phyloP scores from a whole-genome alignment of 345 rosid species.

The Cardiospermum halicacabum region DNA sequence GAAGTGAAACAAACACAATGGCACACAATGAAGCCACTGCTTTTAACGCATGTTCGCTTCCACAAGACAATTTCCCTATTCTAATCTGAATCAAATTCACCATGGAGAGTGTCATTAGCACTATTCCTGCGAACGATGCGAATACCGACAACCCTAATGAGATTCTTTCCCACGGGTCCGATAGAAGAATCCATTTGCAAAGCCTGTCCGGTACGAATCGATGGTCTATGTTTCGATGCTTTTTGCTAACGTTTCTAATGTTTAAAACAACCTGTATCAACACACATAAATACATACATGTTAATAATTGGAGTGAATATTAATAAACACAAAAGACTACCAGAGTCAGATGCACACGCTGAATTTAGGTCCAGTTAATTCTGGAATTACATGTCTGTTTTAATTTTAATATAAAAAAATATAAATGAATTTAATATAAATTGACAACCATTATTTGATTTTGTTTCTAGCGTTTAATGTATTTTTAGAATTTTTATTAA shows the following conservation, averaged over 20 bases:
- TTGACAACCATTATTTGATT: no score
- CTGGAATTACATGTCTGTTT: no score
- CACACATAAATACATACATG: no score
- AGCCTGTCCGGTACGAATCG: neutral
- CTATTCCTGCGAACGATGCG: slow-evolving; percentile 5
- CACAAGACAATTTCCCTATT: slow-evolving; percentile 9
- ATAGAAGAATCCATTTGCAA: neutral
- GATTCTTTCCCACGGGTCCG: neutral
- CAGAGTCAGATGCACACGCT: no score
- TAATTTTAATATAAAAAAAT: no score
- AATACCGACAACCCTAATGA: slow-evolving; percentile 6
- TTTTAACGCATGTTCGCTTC: neutral
- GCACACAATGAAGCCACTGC: neutral
- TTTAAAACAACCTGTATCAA: neutral
- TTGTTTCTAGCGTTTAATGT: no score
- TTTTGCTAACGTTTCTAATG: neutral
- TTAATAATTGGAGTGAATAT: no score
- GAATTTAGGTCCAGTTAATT: no score
- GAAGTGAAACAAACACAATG: neutral
- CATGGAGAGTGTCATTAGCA: slow-evolving; percentile 14
- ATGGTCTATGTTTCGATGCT: neutral
- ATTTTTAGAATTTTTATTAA: no score
- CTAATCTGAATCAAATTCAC: slow-evolving; percentile 15
- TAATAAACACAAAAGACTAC: no score
- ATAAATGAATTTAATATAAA: no score